Evolutionary conservation across 495 filamentous ascomycete genomes (phyloP).

Genomic region (Platismatia glauca): DNA sequence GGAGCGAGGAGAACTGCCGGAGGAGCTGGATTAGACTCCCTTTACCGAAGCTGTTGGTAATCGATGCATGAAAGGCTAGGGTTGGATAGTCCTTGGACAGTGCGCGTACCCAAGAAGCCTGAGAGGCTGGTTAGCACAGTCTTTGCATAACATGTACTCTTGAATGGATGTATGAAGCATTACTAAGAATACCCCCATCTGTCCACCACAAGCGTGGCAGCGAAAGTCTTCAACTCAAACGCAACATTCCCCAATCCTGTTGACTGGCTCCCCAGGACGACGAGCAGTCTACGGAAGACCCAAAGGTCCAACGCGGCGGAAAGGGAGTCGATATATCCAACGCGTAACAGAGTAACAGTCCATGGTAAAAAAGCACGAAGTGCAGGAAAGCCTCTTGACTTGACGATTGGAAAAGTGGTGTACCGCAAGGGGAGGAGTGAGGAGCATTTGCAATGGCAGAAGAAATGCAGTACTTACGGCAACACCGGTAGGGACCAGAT

Average conservation of each 20-base stretch:
- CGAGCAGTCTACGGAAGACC: conserved; percentile 57
- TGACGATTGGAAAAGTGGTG: conserved; percentile 56
- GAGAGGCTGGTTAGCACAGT: conserved; percentile 33
- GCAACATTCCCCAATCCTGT: conserved; percentile 54
- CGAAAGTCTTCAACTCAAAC: conserved; percentile 78
- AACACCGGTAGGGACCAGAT: conserved; percentile 84
- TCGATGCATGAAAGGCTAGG: conserved; percentile 82
- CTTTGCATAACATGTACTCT: conserved; percentile 9
- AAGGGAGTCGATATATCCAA: conserved; percentile 78
- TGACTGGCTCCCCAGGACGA: conserved; percentile 73
- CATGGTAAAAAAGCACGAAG: conserved; percentile 45
- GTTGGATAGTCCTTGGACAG: conserved; percentile 84
- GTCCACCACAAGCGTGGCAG: conserved; percentile 37
- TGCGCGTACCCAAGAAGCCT: conserved; percentile 79
- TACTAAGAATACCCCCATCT: conserved; percentile 90
- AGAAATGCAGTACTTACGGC: conserved; percentile 63
- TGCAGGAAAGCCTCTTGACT: conserved; percentile 86
- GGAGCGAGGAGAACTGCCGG: conserved; percentile 86
- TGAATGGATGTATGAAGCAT: conserved; percentile 82
- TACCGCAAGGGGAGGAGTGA: conserved; percentile 14
- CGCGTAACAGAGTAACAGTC: conserved; percentile 90
- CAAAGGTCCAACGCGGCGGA: conserved; percentile 53
- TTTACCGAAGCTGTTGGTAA: conserved; percentile 89
- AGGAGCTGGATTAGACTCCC: conserved; percentile 64
- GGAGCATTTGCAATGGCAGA: conserved; percentile 3